A percentile compares a stretch with the other conserved stretches of the same genome.
These are phyloP conservation scores for Pichia sp. DNA, from an alignment of 1,139 yeast genomes.

Conservation along the genomic window DNA sequence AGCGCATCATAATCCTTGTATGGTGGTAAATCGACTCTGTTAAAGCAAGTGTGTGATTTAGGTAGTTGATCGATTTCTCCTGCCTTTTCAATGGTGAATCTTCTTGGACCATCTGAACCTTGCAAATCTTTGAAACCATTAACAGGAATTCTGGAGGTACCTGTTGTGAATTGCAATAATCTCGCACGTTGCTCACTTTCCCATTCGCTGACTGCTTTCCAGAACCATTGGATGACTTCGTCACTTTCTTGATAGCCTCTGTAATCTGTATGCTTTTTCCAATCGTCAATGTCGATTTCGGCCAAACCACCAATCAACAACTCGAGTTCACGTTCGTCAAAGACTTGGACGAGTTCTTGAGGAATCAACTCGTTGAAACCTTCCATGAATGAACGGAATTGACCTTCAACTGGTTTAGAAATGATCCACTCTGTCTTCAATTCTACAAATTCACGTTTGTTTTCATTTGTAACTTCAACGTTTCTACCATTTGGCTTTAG, in stretches of 20 bases:
- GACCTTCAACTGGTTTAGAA: conserved; percentile 87
- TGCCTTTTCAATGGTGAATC: conserved; percentile 96
- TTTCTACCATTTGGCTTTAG: conserved; percentile 84
- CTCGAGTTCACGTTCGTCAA: conserved; percentile 96
- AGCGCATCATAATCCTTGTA: conserved; percentile 54
- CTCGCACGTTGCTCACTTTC: conserved; percentile 96
- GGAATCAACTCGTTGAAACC: conserved; percentile 98
- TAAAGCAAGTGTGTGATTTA: conserved; percentile 79
- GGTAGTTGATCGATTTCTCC: conserved; percentile 93
- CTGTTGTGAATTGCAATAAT: conserved; percentile 92
- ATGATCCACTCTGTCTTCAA: conserved; percentile 95
- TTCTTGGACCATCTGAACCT: conserved; percentile 98
- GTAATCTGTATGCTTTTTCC: conserved; percentile 98
- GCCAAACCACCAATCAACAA: conserved; percentile 96
- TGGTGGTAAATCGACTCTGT: conserved; percentile 63
- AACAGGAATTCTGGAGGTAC: conserved; percentile 97
- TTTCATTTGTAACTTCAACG: conserved; percentile 88
- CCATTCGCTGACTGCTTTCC: conserved; percentile 93
- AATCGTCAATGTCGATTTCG: conserved; percentile 94
- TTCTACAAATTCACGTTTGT: conserved; percentile 93
- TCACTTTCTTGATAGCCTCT: conserved; percentile 96
- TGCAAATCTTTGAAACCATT: conserved; percentile 97
- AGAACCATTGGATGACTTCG: conserved; percentile 97
- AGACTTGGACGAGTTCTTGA: conserved; percentile 90
- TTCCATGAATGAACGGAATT: conserved; percentile 90